phyloP scores from a whole-genome alignment of 768 basidiomycete genomes.

The Termitomyces sp. region DNA sequence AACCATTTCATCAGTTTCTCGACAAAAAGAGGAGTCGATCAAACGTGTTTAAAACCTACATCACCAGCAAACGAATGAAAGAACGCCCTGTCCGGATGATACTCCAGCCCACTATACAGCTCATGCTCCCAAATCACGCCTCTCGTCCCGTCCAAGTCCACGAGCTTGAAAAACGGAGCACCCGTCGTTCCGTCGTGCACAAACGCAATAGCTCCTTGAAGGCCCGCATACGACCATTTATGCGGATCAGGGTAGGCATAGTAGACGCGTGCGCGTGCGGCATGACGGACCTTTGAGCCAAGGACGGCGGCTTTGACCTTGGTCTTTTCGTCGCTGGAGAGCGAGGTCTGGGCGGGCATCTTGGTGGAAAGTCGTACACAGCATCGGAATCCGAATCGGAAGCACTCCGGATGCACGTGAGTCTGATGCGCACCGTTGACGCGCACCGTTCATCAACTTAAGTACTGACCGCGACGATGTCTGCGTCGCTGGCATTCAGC shows the following conservation, averaged over 20 bases:
- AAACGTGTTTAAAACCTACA: slow-evolving; percentile 58
- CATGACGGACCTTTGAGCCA: slow-evolving; percentile 69
- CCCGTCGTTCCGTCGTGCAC: slow-evolving; percentile 57
- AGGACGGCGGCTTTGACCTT: slow-evolving; percentile 69
- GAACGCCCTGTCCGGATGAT: slow-evolving; percentile 81
- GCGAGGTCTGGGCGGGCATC: slow-evolving; percentile 43
- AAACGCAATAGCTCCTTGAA: slow-evolving; percentile 84
- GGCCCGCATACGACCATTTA: slow-evolving; percentile 84
- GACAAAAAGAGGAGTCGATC: background rate
- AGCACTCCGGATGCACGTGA: background rate
- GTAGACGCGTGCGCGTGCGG: slow-evolving; percentile 87
- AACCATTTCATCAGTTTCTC: background rate
- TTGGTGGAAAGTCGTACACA: background rate
- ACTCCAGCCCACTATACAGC: slow-evolving; percentile 78
- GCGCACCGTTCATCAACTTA: background rate
- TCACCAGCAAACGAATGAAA: slow-evolving; percentile 94
- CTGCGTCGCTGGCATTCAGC: slow-evolving; percentile 38
- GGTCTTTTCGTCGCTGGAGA: slow-evolving; percentile 73
- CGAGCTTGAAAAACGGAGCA: slow-evolving; percentile 67
- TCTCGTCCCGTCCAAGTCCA: slow-evolving; percentile 81
- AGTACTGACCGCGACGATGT: slow-evolving; percentile 30
- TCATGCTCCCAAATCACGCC: slow-evolving; percentile 95
- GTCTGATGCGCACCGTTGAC: background rate
- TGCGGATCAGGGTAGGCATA: slow-evolving; percentile 77
- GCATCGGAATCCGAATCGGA: background rate